Percentiles rank a stretch among this genome's conserved stretches.
These are phyloP conservation scores for Leccinellum luteum DNA, from an alignment of 768 basidiomycete genomes.

Conservation along the genomic window DNA sequence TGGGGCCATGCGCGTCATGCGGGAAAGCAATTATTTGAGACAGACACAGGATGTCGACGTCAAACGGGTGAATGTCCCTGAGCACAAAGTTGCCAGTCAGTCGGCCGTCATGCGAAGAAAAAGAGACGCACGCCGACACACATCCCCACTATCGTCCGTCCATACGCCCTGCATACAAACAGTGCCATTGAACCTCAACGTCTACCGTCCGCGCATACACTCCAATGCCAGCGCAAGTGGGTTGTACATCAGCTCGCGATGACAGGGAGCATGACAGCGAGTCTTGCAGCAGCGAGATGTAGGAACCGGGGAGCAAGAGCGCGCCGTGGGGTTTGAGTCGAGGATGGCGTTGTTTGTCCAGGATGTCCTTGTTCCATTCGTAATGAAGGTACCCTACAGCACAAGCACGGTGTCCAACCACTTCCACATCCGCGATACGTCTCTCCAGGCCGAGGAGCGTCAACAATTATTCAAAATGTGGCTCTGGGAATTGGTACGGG, in stretches of 20 bases:
- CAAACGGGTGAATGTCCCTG: constrained; percentile 73
- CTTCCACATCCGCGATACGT: too few relatives aligned
- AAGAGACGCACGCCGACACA: constrained; percentile 27
- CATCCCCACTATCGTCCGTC: constrained; percentile 59
- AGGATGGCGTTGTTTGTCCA: too few relatives aligned
- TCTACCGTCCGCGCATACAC: constrained; percentile 75
- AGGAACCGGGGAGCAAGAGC: constrained; percentile 68
- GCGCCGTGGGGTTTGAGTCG: constrained; percentile 67
- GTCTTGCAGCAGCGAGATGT: constrained; percentile 39
- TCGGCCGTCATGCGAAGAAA: too few relatives aligned
- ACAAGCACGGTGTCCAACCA: too few relatives aligned
- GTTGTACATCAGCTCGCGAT: constrained; percentile 55
- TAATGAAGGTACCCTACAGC: too few relatives aligned
- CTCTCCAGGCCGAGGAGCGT: too few relatives aligned
- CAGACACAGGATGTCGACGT: constrained; percentile 61
- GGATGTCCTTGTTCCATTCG: neutral
- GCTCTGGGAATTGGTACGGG: neutral
- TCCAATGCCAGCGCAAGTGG: constrained; percentile 71
- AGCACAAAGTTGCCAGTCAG: neutral
- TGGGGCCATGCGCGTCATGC: constrained; percentile 16
- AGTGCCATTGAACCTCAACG: constrained; percentile 55
- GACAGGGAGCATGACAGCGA: constrained; percentile 18
- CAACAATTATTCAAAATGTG: neutral
- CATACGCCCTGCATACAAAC: constrained; percentile 53
- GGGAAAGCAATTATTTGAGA: constrained; percentile 30